phyloP scores from a whole-genome alignment of 2,329 filamentous ascomycete genomes.

The Chrysosporium keratinophilum region DNA sequence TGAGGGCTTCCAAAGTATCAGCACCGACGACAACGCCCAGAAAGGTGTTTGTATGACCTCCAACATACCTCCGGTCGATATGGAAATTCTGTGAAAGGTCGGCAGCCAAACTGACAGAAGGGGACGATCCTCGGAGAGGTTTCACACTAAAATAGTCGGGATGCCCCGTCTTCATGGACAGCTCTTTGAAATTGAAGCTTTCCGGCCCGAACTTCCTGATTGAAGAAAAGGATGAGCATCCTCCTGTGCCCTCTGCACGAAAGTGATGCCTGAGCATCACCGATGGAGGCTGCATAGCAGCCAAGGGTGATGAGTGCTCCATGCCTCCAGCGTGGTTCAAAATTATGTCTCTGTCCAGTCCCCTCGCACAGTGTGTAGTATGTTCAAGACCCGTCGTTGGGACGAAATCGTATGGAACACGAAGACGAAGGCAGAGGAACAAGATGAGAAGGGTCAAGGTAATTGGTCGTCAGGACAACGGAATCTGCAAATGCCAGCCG shows the following conservation, averaged over 20 bases:
- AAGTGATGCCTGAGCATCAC: conserved; percentile 55
- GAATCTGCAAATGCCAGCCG: conserved; percentile 4
- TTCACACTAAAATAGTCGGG: conserved; percentile 76
- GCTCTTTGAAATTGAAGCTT: conserved; percentile 65
- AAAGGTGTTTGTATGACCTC: background rate
- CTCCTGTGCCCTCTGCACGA: conserved; percentile 40
- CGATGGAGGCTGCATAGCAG: conserved; percentile 73
- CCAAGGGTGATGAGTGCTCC: conserved; percentile 89
- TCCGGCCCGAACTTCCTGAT: conserved; percentile 50
- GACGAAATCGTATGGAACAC: background rate
- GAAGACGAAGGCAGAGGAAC: background rate
- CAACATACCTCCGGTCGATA: conserved; percentile 74
- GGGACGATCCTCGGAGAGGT: conserved; percentile 72
- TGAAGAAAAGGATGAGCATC: conserved; percentile 44
- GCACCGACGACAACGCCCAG: conserved; percentile 16
- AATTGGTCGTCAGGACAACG: conserved; percentile 11
- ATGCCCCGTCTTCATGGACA: conserved; percentile 58
- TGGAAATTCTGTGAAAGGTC: conserved; percentile 96
- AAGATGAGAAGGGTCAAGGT: background rate
- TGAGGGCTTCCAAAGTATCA: conserved; percentile 52
- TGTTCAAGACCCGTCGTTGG: background rate
- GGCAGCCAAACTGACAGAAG: conserved; percentile 78
- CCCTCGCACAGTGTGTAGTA: background rate
- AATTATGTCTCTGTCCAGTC: background rate
- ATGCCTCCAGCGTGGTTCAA: conserved; percentile 41